Evolutionary conservation across 331 rosid genomes (phyloP).

Genomic region (Malus hybrid): DNA sequence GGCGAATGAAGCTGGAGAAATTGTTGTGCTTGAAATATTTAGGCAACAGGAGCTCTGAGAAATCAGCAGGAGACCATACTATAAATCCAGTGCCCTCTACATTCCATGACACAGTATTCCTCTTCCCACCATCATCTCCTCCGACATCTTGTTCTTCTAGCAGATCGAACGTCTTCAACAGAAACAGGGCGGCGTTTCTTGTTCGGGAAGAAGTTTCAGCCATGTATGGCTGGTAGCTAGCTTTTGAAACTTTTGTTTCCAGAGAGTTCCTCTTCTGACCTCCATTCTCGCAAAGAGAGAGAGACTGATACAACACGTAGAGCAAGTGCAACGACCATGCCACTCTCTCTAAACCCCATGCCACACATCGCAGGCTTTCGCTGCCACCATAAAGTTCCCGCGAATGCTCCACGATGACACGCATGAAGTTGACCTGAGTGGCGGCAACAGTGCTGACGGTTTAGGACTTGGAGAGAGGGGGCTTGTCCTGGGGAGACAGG

Average conservation of each 20-base stretch:
- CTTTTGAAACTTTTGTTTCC: neutral
- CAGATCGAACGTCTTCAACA: slow-evolving; percentile 63
- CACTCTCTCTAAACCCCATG: too few relatives aligned
- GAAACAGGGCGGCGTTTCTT: slow-evolving; percentile 58
- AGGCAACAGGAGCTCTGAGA: slow-evolving; percentile 64
- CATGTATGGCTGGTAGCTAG: slow-evolving; percentile 2
- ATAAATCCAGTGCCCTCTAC: slow-evolving; percentile 60
- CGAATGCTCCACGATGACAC: slow-evolving; percentile 47
- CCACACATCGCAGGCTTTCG: too few relatives aligned
- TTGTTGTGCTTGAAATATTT: slow-evolving; percentile 82
- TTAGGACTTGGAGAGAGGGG: slow-evolving; percentile 55
- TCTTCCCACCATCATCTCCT: neutral
- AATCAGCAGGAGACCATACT: slow-evolving; percentile 81
- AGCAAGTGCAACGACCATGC: too few relatives aligned
- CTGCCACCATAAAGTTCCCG: too few relatives aligned
- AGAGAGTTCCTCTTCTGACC: too few relatives aligned
- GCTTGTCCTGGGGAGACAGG: slow-evolving; percentile 38
- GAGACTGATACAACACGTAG: too few relatives aligned
- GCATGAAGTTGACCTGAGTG: slow-evolving; percentile 97
- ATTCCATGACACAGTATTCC: slow-evolving; percentile 59
- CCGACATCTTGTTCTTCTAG: slow-evolving; percentile 36
- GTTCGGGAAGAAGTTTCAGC: slow-evolving; percentile 9
- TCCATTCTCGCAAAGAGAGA: too few relatives aligned
- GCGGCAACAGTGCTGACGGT: slow-evolving; percentile 92
- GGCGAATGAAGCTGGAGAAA: slow-evolving; percentile 91